Percentiles rank a stretch among this genome's conserved stretches.
Evolutionary conservation across 1,284 basidiomycete genomes (phyloP).

Genomic region (Heterobasidion occidentale): DNA sequence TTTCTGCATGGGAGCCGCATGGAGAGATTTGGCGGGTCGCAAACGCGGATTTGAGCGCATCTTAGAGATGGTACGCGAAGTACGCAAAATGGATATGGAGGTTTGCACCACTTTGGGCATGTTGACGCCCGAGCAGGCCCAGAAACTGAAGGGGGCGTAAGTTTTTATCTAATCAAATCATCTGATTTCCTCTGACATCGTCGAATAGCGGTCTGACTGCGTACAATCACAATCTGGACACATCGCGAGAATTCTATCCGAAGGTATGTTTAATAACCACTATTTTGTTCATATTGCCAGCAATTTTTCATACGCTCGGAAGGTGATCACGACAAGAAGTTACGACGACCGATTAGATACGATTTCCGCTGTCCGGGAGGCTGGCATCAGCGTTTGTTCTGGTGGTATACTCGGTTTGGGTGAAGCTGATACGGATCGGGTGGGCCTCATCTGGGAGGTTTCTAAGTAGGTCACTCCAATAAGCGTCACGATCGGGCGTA

Average conservation of each 20-base stretch:
- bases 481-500: not conserved
- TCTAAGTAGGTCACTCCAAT: slow-evolving; percentile 46
- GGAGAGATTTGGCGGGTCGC: slow-evolving; percentile 91
- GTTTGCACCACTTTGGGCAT: slow-evolving; percentile 98
- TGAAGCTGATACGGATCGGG: slow-evolving; percentile 84
- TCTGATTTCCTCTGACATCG: slow-evolving; percentile 3
- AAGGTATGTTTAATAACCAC: slow-evolving; percentile 39
- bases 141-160: slow-evolving; percentile 86
- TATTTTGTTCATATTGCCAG: not conserved
- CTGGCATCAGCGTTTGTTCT: slow-evolving; percentile 96
- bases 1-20: slow-evolving; percentile 99
- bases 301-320: not conserved
- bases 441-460: slow-evolving; percentile 94
- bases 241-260: slow-evolving; percentile 95
- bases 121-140: slow-evolving; percentile 92
- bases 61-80: slow-evolving; percentile 85
- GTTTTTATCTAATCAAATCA: slow-evolving; percentile 18
- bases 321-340: slow-evolving; percentile 93
- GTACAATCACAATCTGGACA: slow-evolving; percentile 99
- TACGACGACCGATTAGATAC: slow-evolving; percentile 93
- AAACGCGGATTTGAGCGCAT: slow-evolving; percentile 95
- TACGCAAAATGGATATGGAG: slow-evolving; percentile 90
- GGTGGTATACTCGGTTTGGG: slow-evolving; percentile 96
- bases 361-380: slow-evolving; percentile 85
- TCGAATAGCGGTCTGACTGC: slow-evolving; percentile 78